These are phyloP conservation scores for Phytopythium boreale DNA, from an alignment of 352 stramenopile species.

Conservation along the genomic window DNA sequence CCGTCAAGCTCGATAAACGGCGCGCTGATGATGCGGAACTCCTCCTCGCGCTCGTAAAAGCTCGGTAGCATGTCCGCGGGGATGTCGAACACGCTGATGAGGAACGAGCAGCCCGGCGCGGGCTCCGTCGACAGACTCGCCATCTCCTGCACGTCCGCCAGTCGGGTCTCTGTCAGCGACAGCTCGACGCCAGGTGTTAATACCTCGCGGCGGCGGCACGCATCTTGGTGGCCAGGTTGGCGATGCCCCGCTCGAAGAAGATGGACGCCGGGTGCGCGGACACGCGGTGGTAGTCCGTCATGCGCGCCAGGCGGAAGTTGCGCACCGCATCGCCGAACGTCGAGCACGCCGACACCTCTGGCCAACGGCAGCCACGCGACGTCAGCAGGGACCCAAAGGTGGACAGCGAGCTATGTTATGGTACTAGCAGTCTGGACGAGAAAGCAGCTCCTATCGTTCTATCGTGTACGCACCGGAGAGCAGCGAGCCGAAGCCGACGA, in stretches of 20 bases:
- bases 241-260: constrained; percentile 92
- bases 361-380: neutral
- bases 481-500: constrained; percentile 92
- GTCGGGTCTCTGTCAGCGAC: neutral
- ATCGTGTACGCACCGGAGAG: constrained; percentile 48
- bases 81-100: constrained; percentile 74
- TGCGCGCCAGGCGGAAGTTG: constrained; percentile 86
- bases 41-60: constrained; percentile 86
- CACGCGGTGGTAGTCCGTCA: constrained; percentile 85
- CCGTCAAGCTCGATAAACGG: constrained; percentile 67
- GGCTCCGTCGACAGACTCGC: constrained; percentile 82
- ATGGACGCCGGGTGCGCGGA: constrained; percentile 92
- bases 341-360: constrained; percentile 73
- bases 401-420: neutral
- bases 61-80: constrained; percentile 44
- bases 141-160: constrained; percentile 65
- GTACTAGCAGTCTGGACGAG: neutral
- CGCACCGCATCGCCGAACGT: constrained; percentile 85
- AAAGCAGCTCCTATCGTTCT: neutral
- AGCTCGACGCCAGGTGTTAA: neutral
- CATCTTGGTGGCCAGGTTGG: constrained; percentile 80
- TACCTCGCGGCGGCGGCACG: neutral
- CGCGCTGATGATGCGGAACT: constrained; percentile 86
- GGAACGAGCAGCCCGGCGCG: constrained; percentile 46
- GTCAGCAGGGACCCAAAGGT: neutral